These are phyloP conservation scores for Torrubiella hemipterigena DNA, from an alignment of 2,329 filamentous ascomycete species.

Conservation along the genomic window DNA sequence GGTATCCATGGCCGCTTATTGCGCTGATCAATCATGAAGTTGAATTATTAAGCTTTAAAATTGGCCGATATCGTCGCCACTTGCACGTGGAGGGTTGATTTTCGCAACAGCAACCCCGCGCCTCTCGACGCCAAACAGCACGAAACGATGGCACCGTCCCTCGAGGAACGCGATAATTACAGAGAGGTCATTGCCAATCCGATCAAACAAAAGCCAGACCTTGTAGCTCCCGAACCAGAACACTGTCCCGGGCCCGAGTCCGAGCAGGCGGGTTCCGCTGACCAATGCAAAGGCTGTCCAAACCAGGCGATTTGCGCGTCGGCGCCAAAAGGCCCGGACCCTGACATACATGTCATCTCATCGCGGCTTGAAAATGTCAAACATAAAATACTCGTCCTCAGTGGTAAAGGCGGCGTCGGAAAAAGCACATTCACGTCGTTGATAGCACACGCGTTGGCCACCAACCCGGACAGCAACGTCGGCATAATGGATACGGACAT, in stretches of 20 bases:
- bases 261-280: constrained; percentile 54
- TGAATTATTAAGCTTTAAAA: too few species aligned
- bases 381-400: constrained; percentile 88
- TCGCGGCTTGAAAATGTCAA: constrained; percentile 67
- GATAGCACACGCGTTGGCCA: constrained; percentile 79
- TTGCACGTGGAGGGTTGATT: too few species aligned
- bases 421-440: constrained; percentile 91
- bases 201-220: constrained; percentile 64
- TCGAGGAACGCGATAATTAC: constrained; percentile 57
- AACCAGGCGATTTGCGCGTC: constrained; percentile 94
- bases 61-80: too few species aligned
- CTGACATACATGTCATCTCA: constrained; percentile 82
- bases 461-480: constrained; percentile 65
- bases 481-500: constrained; percentile 99
- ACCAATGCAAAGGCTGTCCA: constrained; percentile 88
- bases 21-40: too few species aligned
- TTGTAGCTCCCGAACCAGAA: constrained; percentile 91
- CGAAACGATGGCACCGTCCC: constrained; percentile 60
- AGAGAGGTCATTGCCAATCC: constrained; percentile 65
- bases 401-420: constrained; percentile 91
- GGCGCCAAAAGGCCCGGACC: constrained; percentile 88
- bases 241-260: constrained; percentile 90
- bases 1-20: too few species aligned
- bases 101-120: too few species aligned
- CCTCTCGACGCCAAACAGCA: constrained; percentile 1